A percentile compares a stretch with the other conserved stretches of the same genome.
These are phyloP conservation scores for Sophora flavescens DNA, from an alignment of 306 rosid genomes.

Conservation along the genomic window DNA sequence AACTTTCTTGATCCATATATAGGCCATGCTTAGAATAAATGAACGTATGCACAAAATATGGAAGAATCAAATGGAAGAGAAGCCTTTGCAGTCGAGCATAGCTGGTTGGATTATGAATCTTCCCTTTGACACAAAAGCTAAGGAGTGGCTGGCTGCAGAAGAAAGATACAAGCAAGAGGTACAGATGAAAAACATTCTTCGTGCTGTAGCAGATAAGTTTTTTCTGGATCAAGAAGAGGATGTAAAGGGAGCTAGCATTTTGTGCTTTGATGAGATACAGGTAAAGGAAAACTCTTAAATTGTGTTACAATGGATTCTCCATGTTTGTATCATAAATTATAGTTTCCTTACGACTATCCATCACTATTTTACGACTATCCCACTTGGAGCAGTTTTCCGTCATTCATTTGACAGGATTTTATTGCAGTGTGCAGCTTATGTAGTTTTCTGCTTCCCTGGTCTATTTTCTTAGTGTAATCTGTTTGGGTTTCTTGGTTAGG, in stretches of 20 bases:
- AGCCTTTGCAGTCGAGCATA: slow-evolving; percentile 73
- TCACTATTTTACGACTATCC: slow-evolving; percentile 18
- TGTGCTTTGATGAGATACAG: slow-evolving; percentile 98
- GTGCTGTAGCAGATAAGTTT: slow-evolving; percentile 87
- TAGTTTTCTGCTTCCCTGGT: slow-evolving; percentile 30
- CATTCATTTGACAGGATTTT: slow-evolving; percentile 40
- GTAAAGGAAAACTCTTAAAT: slow-evolving; percentile 48
- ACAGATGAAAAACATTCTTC: slow-evolving; percentile 92
- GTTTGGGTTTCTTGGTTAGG: background rate
- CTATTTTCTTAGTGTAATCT: slow-evolving; percentile 14
- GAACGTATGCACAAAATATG: slow-evolving; percentile 96
- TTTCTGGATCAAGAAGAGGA: slow-evolving; percentile 66
- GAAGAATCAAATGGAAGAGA: slow-evolving; percentile 79
- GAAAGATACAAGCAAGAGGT: slow-evolving; percentile 88
- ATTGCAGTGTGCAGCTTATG: slow-evolving; percentile 20
- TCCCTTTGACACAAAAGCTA: slow-evolving; percentile 82
- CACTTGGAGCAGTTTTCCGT: slow-evolving; percentile 33
- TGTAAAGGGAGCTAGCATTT: slow-evolving; percentile 84
- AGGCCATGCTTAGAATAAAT: slow-evolving; percentile 99
- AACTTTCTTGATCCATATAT: slow-evolving; percentile 44
- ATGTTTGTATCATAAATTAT: slow-evolving; percentile 5
- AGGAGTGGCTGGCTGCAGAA: slow-evolving; percentile 93
- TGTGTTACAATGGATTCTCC: slow-evolving; percentile 27
- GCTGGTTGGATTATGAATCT: slow-evolving; percentile 91
- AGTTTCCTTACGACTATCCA: background rate